Conservation (phyloP, 164 flowering plant genomes). For the Vitis labrusca region DNA sequence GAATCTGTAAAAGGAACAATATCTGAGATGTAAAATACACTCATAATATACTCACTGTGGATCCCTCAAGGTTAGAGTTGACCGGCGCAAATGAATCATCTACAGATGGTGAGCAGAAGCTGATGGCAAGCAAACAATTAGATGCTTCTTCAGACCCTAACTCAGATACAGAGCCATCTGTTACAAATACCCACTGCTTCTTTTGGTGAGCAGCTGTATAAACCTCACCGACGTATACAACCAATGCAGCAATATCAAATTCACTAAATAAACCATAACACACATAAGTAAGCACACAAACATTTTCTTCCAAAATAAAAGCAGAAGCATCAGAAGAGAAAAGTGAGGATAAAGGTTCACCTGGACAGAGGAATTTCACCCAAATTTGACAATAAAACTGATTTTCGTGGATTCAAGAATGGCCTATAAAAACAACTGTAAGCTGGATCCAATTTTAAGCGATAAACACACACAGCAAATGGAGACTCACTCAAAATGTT, state of each 20-base stretch:
- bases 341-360: slow-evolving; percentile 31
- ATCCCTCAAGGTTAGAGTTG: slow-evolving; percentile 63
- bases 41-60: slow-evolving; percentile 49
- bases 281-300: slow-evolving; percentile 13
- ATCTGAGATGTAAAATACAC: background rate
- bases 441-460: slow-evolving; percentile 12
- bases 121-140: slow-evolving; percentile 72
- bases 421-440: slow-evolving; percentile 46
- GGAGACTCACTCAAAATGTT: slow-evolving; percentile 60
- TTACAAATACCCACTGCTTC: slow-evolving; percentile 93
- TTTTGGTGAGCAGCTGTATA: slow-evolving; percentile 53
- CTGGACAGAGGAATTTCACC: slow-evolving; percentile 81
- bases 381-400: slow-evolving; percentile 56
- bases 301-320: background rate
- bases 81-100: slow-evolving; percentile 57
- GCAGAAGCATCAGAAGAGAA: slow-evolving; percentile 11
- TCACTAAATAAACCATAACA: slow-evolving; percentile 54
- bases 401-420: slow-evolving; percentile 69
- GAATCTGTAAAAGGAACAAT: background rate
- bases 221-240: slow-evolving; percentile 78
- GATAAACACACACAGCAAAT: background rate
- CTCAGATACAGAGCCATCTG: slow-evolving; percentile 58
- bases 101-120: slow-evolving; percentile 52
- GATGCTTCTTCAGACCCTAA: slow-evolving; percentile 34
- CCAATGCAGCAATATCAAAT: slow-evolving; percentile 79